These are phyloP conservation scores for Kodamaea jinghongensis DNA, from an alignment of 805 yeast genomes.

Conservation along the genomic window DNA sequence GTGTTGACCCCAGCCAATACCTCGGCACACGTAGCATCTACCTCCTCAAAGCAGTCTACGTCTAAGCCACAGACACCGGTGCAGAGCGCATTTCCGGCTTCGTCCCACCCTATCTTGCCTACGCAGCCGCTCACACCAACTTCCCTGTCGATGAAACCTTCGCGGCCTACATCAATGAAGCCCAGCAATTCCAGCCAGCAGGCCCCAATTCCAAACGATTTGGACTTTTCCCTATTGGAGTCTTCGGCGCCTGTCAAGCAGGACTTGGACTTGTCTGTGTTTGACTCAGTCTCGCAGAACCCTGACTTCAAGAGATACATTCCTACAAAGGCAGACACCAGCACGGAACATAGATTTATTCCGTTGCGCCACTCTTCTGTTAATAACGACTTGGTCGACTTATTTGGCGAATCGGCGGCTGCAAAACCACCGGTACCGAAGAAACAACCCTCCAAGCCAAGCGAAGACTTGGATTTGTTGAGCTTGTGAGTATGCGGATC, in stretches of 20 bases:
- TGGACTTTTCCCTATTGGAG: no score
- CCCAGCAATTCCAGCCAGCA: no score
- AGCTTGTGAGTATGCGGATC: not conserved
- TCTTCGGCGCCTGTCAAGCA: not conserved
- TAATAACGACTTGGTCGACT: conserved; percentile 11
- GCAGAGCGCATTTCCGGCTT: no score
- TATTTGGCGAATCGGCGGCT: conserved; percentile 8
- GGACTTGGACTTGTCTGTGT: not conserved
- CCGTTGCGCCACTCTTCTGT: conserved; percentile 1
- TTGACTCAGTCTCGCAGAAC: not conserved
- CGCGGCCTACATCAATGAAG: no score
- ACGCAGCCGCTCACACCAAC: no score
- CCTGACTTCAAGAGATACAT: not conserved
- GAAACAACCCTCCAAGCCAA: not conserved
- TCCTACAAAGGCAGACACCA: conserved; percentile 3
- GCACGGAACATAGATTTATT: conserved; percentile 6
- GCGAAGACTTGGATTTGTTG: conserved; percentile 2
- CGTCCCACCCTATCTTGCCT: no score
- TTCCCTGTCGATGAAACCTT: no score
- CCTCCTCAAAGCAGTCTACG: no score
- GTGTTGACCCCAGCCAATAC: no score
- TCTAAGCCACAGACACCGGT: no score
- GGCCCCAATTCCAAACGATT: no score
- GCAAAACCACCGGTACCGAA: not conserved
- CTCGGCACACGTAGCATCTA: no score